Conservation (phyloP, 23 red algal genomes). For the Gracilaria vermiculophylla region DNA sequence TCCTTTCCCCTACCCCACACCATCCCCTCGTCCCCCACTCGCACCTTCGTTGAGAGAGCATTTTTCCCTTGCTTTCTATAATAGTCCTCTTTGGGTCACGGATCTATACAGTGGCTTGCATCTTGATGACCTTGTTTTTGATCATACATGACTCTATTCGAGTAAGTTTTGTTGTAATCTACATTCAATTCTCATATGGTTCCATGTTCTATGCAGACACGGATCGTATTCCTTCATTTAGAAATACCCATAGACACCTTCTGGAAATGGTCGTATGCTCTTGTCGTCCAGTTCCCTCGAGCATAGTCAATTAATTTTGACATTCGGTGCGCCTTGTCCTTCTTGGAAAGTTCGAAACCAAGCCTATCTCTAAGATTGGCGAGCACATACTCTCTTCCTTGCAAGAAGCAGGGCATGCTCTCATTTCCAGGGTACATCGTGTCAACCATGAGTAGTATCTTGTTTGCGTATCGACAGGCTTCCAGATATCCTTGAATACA, state of each 20-base stretch:
- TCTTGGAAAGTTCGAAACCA: constrained; percentile 66
- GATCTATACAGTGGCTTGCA: constrained; percentile 2
- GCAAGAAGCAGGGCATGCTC: constrained; percentile 94
- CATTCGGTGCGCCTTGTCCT: constrained; percentile 63
- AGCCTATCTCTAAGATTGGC: constrained; percentile 81
- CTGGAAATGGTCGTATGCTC: constrained; percentile 91
- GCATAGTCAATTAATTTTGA: constrained; percentile 75
- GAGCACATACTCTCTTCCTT: constrained; percentile 86
- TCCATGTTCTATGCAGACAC: not conserved
- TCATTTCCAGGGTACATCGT: constrained; percentile 93
- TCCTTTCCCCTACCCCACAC: too few relatives aligned
- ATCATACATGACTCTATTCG: not conserved
- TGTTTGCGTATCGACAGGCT: constrained; percentile 90
- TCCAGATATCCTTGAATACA: constrained; percentile 88
- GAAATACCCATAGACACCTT: constrained; percentile 65
- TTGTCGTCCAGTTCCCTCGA: constrained; percentile 86
- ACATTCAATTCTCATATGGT: not conserved
- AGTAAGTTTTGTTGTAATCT: constrained; percentile 9
- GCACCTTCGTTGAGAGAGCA: too few relatives aligned
- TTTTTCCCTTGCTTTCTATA: too few relatives aligned
- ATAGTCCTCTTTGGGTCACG: not conserved
- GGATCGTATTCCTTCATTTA: constrained; percentile 15
- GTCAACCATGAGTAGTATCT: constrained; percentile 97
- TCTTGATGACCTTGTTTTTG: not conserved
- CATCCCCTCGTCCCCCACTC: too few relatives aligned